Base-by-base conservation (phyloP, 768 basidiomycete genomes). In the Lactarius evosmus region DNA sequence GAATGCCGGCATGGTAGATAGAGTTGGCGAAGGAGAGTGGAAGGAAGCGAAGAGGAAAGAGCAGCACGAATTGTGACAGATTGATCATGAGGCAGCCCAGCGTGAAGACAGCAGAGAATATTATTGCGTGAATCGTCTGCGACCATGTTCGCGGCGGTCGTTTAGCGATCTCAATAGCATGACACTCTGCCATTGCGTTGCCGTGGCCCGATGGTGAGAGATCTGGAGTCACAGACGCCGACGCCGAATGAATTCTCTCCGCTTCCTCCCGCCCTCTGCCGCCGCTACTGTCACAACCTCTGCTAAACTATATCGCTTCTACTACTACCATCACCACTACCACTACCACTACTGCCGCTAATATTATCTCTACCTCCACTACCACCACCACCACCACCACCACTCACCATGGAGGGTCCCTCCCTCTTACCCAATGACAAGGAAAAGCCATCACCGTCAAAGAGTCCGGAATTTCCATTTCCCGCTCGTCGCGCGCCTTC, bases 1-100 rank as follows among this genome's bases (percentile, higher is more conserved):
- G 80, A 56, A 94, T 84, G 1, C 87, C 89, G 58, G 83, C 77
- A 56, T 87, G 81, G 72, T 92, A 93, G 56, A 86, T 70, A 25
- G 74, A 75, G 62, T 75, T 77, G 7, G 87, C 78, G 73, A 76
- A 80, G 30, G 77, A 72, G 57, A 85, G 82, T n/a, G 90, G 87
- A 3, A 91, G 73, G 25, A 87, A 71, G 56, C 83, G 78, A 54
- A 95, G 74, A 1, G 91, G 85, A 17, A 93, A 77, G 40, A 92
- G 76, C 67, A 88, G 76, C 30, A 86, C 68, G 73, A 95, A 81
- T 74, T 96, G 95, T 40, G 85, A 84, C 33, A 76, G 79, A 70
- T 93, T 85, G 67, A 91, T 80, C 77, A 87, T 83, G 34, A 93
- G 62, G 70, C 86, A 86, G 12, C 82, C 91, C 8, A 81, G 66